Percentiles rank a stretch among this genome's conserved stretches.
phyloP scores from a whole-genome alignment of 2,329 filamentous ascomycete species.

The Blastomyces percursus region DNA sequence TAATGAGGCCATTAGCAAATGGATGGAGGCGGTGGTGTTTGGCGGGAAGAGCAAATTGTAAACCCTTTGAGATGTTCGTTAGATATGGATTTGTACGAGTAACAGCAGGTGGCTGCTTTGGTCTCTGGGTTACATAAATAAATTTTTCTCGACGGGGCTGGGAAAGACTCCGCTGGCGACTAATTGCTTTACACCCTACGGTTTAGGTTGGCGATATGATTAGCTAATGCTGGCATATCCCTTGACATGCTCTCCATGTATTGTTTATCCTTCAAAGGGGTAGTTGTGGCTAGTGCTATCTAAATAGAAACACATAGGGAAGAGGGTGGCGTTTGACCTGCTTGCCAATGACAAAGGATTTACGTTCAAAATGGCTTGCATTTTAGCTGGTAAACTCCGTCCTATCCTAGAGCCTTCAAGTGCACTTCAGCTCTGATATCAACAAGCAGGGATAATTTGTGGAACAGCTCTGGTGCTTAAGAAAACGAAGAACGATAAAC shows the following conservation, averaged over 20 bases:
- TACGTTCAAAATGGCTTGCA: background rate
- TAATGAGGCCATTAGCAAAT: slow-evolving; percentile 57
- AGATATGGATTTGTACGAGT: background rate
- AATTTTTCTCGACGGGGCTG: too few relatives aligned
- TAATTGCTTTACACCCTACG: too few relatives aligned
- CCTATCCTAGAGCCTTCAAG: too few relatives aligned
- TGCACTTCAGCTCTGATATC: background rate
- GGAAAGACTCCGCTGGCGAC: too few relatives aligned
- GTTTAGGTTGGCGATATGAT: too few relatives aligned
- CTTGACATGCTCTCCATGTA: too few relatives aligned
- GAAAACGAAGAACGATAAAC: background rate
- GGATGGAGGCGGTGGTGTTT: slow-evolving; percentile 50
- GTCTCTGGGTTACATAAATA: background rate
- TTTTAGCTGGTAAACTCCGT: background rate
- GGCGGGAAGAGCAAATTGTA: slow-evolving; percentile 31
- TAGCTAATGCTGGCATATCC: too few relatives aligned
- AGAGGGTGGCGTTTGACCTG: background rate
- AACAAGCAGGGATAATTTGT: background rate
- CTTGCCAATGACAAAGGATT: background rate
- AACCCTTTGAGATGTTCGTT: background rate
- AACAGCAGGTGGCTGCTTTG: background rate
- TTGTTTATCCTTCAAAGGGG: too few relatives aligned
- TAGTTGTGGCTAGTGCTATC: background rate
- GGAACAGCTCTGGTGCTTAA: background rate
- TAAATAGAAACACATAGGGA: background rate